These are phyloP conservation scores for Trichoderma koningii DNA, from an alignment of 2,329 filamentous ascomycete species.

Conservation along the genomic window DNA sequence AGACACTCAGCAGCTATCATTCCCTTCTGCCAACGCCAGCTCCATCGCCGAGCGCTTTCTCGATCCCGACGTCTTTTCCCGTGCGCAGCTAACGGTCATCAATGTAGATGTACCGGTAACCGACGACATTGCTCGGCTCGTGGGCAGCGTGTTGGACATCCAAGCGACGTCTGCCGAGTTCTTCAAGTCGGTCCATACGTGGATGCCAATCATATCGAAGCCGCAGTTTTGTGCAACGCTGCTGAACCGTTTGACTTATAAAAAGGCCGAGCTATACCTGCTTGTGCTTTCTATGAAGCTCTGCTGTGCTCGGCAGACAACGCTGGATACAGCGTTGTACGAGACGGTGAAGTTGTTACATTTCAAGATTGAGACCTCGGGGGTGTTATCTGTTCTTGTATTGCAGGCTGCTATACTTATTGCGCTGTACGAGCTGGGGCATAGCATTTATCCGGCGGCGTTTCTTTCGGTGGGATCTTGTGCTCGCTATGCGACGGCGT, in stretches of 20 bases:
- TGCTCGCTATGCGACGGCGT: slow-evolving; percentile 16
- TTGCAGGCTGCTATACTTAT: slow-evolving; percentile 23
- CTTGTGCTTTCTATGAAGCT: slow-evolving; percentile 24
- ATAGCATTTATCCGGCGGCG: slow-evolving; percentile 15
- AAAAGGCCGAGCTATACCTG: slow-evolving; percentile 17
- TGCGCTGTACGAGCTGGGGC: slow-evolving; percentile 21
- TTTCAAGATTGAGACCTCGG: slow-evolving; percentile 18
- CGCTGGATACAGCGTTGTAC: slow-evolving; percentile 3
- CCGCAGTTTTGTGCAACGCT: slow-evolving; percentile 4
- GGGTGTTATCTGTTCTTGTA: slow-evolving; percentile 12
- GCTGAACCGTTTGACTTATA: slow-evolving; percentile 14
- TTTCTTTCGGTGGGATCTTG: slow-evolving; percentile 18
- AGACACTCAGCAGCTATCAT: neutral
- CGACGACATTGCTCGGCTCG: slow-evolving; percentile 1
- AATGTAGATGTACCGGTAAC: slow-evolving; percentile 18
- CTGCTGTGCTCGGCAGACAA: neutral
- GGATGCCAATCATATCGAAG: slow-evolving; percentile 24
- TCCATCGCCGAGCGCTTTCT: slow-evolving; percentile 24
- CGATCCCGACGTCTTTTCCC: slow-evolving; percentile 24
- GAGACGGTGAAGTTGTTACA: slow-evolving; percentile 14
- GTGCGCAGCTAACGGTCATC: slow-evolving; percentile 16
- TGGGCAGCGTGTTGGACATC: slow-evolving; percentile 20
- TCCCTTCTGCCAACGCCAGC: slow-evolving; percentile 1
- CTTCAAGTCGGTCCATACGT: slow-evolving; percentile 20
- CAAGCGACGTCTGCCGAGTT: slow-evolving; percentile 5